Percentiles rank a stretch among this genome's conserved stretches.
Evolutionary conservation across 192 early-diverging fungal species (phyloP).

Genomic region (Backusella tuberculispora): DNA sequence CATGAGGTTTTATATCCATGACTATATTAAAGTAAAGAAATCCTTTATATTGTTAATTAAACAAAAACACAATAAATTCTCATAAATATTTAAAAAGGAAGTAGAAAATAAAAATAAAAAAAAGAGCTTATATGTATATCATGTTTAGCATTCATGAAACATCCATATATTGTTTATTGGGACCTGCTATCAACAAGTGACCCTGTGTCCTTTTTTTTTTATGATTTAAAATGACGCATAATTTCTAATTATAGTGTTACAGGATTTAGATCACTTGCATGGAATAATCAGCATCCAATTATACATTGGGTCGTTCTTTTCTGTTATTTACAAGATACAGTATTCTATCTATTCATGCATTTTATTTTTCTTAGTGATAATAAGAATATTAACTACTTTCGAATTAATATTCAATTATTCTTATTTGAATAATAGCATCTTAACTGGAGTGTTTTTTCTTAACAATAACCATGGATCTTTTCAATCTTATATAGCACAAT

Average conservation of each 20-base stretch:
- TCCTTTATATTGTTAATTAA: background rate
- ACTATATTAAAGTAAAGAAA: no score
- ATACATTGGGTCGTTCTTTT: background rate
- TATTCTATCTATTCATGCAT: no score
- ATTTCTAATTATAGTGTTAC: background rate
- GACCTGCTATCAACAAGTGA: background rate
- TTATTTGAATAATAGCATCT: no score
- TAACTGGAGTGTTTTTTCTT: no score
- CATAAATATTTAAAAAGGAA: background rate
- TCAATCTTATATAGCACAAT: background rate
- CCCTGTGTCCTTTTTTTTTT: no score
- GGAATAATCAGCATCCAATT: background rate
- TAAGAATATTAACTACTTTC: no score
- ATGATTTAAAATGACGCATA: background rate
- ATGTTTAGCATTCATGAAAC: background rate
- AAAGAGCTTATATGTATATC: background rate
- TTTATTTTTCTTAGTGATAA: no score
- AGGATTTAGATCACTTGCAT: slow-evolving; percentile 8
- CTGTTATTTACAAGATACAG: no score
- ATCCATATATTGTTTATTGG: background rate
- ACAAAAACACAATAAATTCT: background rate
- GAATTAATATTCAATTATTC: no score
- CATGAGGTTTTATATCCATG: no score
- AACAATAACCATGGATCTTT: background rate
- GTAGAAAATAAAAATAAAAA: background rate